Evolutionary conservation across 2,329 filamentous ascomycete species (phyloP), one percentile per base, ranked within the genome.

Genomic region (Cordyceps fumosorosea): DNA sequence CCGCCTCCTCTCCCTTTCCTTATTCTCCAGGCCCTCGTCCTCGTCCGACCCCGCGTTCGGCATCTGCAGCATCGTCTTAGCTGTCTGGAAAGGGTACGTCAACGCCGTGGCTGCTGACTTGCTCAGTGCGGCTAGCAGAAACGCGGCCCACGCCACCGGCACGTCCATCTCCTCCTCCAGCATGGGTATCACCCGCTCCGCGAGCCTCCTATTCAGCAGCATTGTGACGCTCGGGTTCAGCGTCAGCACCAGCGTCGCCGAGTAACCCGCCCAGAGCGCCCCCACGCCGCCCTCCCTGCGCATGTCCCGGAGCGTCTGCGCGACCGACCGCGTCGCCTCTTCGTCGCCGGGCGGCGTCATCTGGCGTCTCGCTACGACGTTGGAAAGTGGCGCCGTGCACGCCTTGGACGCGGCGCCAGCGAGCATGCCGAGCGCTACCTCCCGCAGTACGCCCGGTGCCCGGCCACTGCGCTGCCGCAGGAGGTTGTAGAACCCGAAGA

Each of bases 241-340:
- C 0, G 92, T 93, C 56, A 96, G 76, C 45, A 96, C 81, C 63
- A 96, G 74, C 24, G 84, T 88, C 2, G 91, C 91, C 22, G 89
- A 90, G 73, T 96, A 96, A 0, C 92, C 92, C 0, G 91, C 88
- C 93, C 92, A 96, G 68, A 96, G 88, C 2, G 91, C 91, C 51
- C 78, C 71, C 11, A 92, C 64, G 0, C 92, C 58, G 67, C 88
- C 89, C 71, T 93, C 88, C 1, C 77, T 69, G 47, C 78, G 76
- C 64, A 96, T 93, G 48, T 84, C 80, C 1, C 77, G 73, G 20
- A 87, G 80, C 34, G 91, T 90, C 56, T 88, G 80, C 32, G 73
- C 68, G 4, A 84, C 79, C 64, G 72, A 80, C 32, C 53, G 40
- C 32, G 20, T n/a, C 34, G 34, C 8, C 34, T 37, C 34, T 16